phyloP scores from a whole-genome alignment of 345 rosid species.

The Eucalyptus regnans region DNA sequence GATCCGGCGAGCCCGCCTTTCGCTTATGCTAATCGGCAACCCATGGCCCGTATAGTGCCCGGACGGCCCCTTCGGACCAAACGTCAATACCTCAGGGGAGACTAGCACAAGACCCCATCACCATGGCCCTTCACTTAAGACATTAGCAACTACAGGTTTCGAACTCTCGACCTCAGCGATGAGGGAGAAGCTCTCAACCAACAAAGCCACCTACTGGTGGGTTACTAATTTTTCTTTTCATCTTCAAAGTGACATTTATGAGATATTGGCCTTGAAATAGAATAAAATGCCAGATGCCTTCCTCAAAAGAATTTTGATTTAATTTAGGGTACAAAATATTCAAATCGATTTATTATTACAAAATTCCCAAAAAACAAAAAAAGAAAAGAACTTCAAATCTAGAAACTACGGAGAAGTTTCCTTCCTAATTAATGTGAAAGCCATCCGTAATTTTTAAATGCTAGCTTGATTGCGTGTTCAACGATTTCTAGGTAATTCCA shows the following conservation, averaged over 20 bases:
- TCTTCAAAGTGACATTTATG: not conserved
- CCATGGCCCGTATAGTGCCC: no score
- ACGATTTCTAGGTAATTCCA: not conserved
- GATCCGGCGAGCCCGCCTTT: no score
- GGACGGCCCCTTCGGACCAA: no score
- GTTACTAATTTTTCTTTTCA: not conserved
- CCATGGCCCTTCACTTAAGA: no score
- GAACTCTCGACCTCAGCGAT: no score
- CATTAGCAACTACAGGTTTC: accelerated
- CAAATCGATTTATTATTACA: not conserved
- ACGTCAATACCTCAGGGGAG: no score
- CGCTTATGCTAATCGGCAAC: no score
- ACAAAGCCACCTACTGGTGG: accelerated
- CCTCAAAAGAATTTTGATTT: not conserved
- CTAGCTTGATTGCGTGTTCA: not conserved
- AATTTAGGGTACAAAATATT: not conserved
- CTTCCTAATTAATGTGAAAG: not conserved
- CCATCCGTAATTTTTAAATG: not conserved
- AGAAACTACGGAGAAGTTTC: not conserved
- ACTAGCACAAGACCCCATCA: no score
- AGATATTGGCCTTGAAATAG: not conserved
- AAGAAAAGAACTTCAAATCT: not conserved
- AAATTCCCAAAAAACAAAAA: not conserved
- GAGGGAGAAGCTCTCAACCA: no score
- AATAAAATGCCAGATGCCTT: no score